phyloP scores from a whole-genome alignment of 2,329 filamentous ascomycete genomes.

The Penicillium concentricum region DNA sequence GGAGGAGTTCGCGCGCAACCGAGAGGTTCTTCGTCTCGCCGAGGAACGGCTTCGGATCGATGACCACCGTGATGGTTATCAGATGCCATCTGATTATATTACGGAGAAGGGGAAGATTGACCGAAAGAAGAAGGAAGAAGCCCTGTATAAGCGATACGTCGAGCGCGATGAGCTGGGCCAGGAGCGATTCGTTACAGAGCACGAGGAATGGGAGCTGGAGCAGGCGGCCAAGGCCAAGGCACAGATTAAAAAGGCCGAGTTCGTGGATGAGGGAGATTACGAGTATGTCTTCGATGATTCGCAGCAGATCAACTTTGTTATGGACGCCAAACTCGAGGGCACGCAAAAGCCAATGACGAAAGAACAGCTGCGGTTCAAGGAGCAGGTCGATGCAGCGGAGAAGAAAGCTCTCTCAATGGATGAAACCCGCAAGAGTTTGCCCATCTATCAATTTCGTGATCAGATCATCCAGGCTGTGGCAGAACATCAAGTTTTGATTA shows the following conservation, averaged over 20 bases:
- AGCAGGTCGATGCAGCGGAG: conserved; percentile 84
- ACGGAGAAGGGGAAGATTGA: conserved; percentile 91
- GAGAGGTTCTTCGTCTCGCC: conserved; percentile 75
- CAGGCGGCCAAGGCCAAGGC: conserved; percentile 84
- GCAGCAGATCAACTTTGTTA: conserved; percentile 80
- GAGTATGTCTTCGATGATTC: conserved; percentile 90
- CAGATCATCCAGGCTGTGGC: conserved; percentile 83
- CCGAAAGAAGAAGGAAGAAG: conserved; percentile 80
- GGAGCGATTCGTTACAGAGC: conserved; percentile 86
- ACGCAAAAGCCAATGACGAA: conserved; percentile 70
- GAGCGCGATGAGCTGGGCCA: conserved; percentile 84
- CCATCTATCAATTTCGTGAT: conserved; percentile 84
- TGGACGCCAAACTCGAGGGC: conserved; percentile 70
- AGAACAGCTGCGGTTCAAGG: conserved; percentile 75
- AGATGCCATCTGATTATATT: conserved; percentile 91
- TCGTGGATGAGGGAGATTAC: conserved; percentile 78
- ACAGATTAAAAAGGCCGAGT: conserved; percentile 73
- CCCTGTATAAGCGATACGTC: conserved; percentile 85
- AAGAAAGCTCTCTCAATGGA: conserved; percentile 85
- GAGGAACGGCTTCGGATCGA: conserved; percentile 86
- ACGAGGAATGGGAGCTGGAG: conserved; percentile 94
- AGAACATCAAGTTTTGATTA: conserved; percentile 81
- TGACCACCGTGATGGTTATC: conserved; percentile 87
- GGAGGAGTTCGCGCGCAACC: conserved; percentile 83
- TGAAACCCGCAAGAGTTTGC: conserved; percentile 84